These are phyloP conservation scores for Boletus coccyginus DNA, from an alignment of 768 basidiomycete genomes.

Conservation along the genomic window DNA sequence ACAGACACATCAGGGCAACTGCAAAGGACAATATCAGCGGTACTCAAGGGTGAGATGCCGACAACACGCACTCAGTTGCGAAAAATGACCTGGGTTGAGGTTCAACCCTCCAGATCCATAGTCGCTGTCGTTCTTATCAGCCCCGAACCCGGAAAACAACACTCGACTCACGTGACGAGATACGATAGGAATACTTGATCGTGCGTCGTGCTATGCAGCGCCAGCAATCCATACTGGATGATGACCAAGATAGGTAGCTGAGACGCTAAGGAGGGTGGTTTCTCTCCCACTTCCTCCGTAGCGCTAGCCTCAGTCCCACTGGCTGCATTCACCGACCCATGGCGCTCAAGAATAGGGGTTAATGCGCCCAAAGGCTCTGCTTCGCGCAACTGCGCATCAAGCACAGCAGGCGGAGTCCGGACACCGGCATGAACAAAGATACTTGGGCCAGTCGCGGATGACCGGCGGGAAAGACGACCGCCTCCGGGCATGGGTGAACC, in stretches of 20 bases:
- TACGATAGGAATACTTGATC: constrained; percentile 92
- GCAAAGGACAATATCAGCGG: constrained; percentile 3
- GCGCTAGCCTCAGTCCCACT: constrained; percentile 28
- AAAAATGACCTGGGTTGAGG: constrained; percentile 88
- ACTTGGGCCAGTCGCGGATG: constrained; percentile 58
- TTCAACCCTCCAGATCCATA: constrained; percentile 87
- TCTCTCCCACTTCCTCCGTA: constrained; percentile 44
- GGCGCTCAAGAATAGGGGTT: constrained; percentile 52
- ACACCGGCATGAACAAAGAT: constrained; percentile 88
- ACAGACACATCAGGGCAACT: constrained; percentile 94
- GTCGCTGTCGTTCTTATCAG: constrained; percentile 45
- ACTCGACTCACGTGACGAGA: constrained; percentile 49
- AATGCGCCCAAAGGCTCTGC: constrained; percentile 41
- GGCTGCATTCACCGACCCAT: constrained; percentile 27
- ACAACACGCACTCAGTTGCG: constrained; percentile 70
- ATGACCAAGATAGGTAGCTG: constrained; percentile 84
- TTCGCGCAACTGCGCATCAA: constrained; percentile 63
- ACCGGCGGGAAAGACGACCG: constrained; percentile 43
- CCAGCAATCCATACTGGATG: constrained; percentile 85
- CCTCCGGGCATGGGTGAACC: constrained; percentile 34
- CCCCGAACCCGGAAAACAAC: neutral
- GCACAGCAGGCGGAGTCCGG: constrained; percentile 69
- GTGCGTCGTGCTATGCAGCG: constrained; percentile 85
- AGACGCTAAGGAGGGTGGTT: constrained; percentile 62
- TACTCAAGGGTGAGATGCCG: neutral